Percentiles rank a stretch among this genome's conserved stretches.
phyloP scores from a whole-genome alignment of 2,329 filamentous ascomycete species.

The Aspergillus tanneri region DNA sequence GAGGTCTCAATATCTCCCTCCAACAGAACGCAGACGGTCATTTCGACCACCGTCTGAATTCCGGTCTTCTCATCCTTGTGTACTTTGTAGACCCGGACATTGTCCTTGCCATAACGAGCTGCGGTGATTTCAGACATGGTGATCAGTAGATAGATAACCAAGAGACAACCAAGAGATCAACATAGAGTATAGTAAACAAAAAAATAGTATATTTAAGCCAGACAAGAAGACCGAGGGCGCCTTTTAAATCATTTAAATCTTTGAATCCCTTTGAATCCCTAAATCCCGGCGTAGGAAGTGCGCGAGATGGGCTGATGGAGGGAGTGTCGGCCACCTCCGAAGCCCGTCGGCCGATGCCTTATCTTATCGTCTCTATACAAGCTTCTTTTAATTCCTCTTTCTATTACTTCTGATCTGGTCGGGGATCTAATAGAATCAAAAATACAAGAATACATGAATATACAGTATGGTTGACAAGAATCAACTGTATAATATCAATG shows the following conservation, averaged over 20 bases:
- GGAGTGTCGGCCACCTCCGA: conserved; percentile 40
- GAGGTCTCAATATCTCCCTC: conserved; percentile 88
- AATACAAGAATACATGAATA: no score
- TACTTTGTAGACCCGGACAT: conserved; percentile 96
- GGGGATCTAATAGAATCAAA: no score
- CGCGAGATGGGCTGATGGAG: conserved; percentile 22
- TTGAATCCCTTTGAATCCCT: no score
- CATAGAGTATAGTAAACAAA: no score
- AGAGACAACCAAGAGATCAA: background rate
- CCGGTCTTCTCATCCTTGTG: conserved; percentile 73
- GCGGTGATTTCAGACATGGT: conserved; percentile 44
- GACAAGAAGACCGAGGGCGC: no score
- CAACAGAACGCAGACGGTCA: conserved; percentile 89
- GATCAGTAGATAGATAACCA: background rate
- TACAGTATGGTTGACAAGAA: no score
- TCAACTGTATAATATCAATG: no score
- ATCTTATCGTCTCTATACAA: conserved; percentile 37
- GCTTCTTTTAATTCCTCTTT: no score
- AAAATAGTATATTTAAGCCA: no score
- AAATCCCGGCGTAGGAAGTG: conserved; percentile 3
- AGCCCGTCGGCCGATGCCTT: conserved; percentile 31
- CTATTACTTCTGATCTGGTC: no score
- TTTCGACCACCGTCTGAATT: conserved; percentile 83
- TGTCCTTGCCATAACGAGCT: conserved; percentile 70
- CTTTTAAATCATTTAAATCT: no score